Evolutionary conservation across 441 rosid species (phyloP), one percentile per base, ranked within the genome.

Genomic region (Populus hybrid): DNA sequence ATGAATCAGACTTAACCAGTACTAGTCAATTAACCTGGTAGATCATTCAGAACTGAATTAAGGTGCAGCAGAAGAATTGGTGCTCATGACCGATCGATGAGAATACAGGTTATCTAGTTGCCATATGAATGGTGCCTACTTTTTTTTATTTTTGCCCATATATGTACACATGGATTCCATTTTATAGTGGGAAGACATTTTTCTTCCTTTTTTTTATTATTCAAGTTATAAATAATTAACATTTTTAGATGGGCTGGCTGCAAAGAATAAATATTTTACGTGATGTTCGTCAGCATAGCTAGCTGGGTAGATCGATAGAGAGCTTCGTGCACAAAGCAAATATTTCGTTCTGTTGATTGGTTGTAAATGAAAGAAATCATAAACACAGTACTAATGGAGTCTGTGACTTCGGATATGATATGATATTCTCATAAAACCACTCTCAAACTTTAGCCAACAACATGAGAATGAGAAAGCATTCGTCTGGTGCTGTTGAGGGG

Each of bases 121-220:
- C 42, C 35, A 21, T 46, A 19, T 16, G 67, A 32, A n/a, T 7
- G 26, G 21, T 42, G 66, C 35, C 53, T 24, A 30, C 69, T 30
- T 30, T 30, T 30, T 67, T 59, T 78, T 40, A 42, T 61, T 30
- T 75, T 70, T 64, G 72, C 71, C 78, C 78, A 75, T 71, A 42
- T 83, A 78, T 53, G 61, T 53, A 53, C 81, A 77, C 78, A 72
- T 79, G 85, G 80, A 77, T 19, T 77, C 78, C 78, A 80, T 75
- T 19, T 67, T 71, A 74, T 71, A 79, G 81, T 74, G 85, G 72
- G 75, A 57, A 40, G 53, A 7, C 61, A 30, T 26, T 79, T 71
- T 21, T 67, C 36, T 26, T 16, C 64, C 19, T 10, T 69, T 32
- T n/a, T 28, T 2, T 28, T 30, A 30, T 40, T 32, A 30, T 34